Evolutionary conservation across 1,139 yeast species (phyloP).

Genomic region (Tardiomyces digboiensis): DNA sequence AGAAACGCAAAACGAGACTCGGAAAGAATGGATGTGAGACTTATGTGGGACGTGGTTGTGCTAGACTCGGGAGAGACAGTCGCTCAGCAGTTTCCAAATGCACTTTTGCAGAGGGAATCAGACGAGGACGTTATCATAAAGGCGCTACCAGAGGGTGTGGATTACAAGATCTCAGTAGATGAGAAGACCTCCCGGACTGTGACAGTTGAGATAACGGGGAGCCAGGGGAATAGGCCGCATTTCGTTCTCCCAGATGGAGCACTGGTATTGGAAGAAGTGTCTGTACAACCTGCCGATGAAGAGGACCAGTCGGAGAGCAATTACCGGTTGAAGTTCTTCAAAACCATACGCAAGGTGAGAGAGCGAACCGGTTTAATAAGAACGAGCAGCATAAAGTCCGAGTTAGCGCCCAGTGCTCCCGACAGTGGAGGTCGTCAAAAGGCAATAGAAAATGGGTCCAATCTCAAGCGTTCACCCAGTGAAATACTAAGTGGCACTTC

Average conservation of each 20-base stretch:
- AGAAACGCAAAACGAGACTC: constrained; percentile 20
- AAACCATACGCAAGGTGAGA: too few relatives aligned
- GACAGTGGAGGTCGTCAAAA: too few relatives aligned
- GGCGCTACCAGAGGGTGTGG: constrained; percentile 18
- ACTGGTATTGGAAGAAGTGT: background rate
- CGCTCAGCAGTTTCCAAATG: constrained; percentile 19
- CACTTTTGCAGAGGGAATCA: constrained; percentile 9
- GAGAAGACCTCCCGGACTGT: constrained; percentile 14
- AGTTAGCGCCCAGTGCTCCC: too few relatives aligned
- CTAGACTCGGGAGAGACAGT: constrained; percentile 24
- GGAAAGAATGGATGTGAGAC: constrained; percentile 17
- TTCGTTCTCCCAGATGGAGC: constrained; percentile 3
- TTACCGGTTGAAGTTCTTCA: too few relatives aligned
- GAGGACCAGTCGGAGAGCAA: too few relatives aligned
- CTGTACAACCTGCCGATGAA: background rate
- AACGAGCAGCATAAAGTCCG: too few relatives aligned
- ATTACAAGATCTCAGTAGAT: constrained; percentile 17
- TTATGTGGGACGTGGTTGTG: constrained; percentile 27
- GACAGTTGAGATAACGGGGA: constrained; percentile 14
- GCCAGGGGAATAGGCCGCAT: constrained; percentile 3
- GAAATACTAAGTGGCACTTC: too few relatives aligned
- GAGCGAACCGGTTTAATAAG: too few relatives aligned
- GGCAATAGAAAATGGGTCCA: too few relatives aligned
- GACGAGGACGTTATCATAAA: constrained; percentile 17
- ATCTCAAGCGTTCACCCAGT: too few relatives aligned